Conservation (phyloP, 2,329 filamentous ascomycete genomes). For the Cercospora citrullina region DNA sequence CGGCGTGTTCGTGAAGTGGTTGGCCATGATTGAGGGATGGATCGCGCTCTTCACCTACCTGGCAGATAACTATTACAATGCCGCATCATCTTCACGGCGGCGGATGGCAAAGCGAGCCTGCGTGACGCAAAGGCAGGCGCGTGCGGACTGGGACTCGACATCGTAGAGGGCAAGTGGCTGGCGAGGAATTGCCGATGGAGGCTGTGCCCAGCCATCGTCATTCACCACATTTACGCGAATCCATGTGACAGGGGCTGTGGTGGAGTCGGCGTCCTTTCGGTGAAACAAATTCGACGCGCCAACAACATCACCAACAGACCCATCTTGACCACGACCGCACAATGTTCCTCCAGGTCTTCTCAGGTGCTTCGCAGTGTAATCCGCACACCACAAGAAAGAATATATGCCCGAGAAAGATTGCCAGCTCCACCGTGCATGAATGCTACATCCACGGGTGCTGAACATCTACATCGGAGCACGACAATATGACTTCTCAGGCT, state of each 20-base stretch:
- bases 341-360: not conserved
- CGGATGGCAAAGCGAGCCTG: slow-evolving; percentile 16
- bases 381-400: not conserved
- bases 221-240: not conserved
- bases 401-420: not conserved
- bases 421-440: not conserved
- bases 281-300: not conserved
- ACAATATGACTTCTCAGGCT: not conserved
- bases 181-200: slow-evolving; percentile 8
- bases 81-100: slow-evolving; percentile 17
- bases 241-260: slow-evolving; percentile 3
- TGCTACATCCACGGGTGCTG: not conserved
- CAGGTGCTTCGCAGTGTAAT: not conserved
- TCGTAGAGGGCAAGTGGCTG: not conserved
- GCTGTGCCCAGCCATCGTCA: slow-evolving; percentile 4
- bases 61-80: not conserved
- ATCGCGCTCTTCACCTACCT: slow-evolving; percentile 11
- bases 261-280: not conserved
- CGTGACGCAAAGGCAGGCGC: slow-evolving; percentile 21
- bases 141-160: slow-evolving; percentile 14
- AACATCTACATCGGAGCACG: not conserved
- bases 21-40: slow-evolving; percentile 12
- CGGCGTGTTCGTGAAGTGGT: slow-evolving; percentile 48
- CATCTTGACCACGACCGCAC: not conserved
- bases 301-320: not conserved